Base-by-base conservation (phyloP, 2,329 filamentous ascomycete species). In the Ophiocordyceps camponoti-leonardi region DNA sequence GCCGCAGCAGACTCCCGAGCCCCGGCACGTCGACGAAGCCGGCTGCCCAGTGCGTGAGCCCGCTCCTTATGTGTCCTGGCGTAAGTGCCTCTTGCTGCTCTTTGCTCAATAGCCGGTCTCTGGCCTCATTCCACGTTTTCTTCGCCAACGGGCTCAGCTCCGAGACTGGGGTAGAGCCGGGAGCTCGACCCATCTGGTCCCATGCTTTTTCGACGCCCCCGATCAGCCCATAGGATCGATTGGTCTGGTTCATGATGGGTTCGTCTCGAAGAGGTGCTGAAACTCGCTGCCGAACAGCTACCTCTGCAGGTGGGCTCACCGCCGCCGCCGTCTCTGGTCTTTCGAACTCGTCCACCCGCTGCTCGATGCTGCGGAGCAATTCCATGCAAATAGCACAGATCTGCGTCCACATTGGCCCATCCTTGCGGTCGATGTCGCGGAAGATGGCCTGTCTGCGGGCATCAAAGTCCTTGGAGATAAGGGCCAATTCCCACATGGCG, bases 401-500 rank as follows among this genome's bases (percentile, higher is more conserved):
- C 54, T 94, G 86, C 10, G 79, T 77, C 85, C 86, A 94, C 52
- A 84, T 81, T 1, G 85, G 74, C 0, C 83, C 86, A 41, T 81
- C 83, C 45, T 77, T 77, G 49, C 87, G 82, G 53, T 94, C 86
- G 49, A 94, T 84, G 53, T 96, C 90, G 47, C 80, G 77, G 61
- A 85, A 95, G 46, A 96, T 86, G 19, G 78, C 76, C 60, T 82
- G 84, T 45, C 90, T 77, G 31, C 87, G 79, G n/a, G 77, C 72
- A 16, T 80, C 72, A 50, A 83, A 88, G 45, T 77, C 73, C 47
- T 82, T 75, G 35, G 84, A 80, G 53, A 95, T 94, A 46, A 85
- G 72, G 28, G 79, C 77, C 26, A 95, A 68, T 58, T 96, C 90
- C 88, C 88, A 94, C 61, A 94, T 83, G 16, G 90, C 88, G 60